A percentile compares a stretch with the other conserved stretches of the same genome.
These are phyloP conservation scores for Leptosphaerulina australis DNA, from an alignment of 2,329 filamentous ascomycete species.

Conservation along the genomic window DNA sequence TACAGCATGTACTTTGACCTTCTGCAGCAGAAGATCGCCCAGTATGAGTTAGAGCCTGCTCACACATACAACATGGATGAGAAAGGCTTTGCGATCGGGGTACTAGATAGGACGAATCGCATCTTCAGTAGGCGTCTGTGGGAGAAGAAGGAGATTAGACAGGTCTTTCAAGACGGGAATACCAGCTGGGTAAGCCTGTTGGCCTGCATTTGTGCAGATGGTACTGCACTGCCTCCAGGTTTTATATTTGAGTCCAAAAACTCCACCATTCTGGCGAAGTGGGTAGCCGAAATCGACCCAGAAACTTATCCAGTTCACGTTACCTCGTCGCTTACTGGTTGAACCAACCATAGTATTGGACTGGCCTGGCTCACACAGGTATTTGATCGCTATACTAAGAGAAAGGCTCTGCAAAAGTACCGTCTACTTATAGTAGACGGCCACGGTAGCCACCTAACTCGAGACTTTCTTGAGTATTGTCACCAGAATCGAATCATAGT, in stretches of 20 bases:
- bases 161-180: background rate
- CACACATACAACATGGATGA: slow-evolving; percentile 13
- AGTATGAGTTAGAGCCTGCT: slow-evolving; percentile 2
- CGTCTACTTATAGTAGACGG: slow-evolving; percentile 48
- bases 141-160: background rate
- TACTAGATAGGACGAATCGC: slow-evolving; percentile 2
- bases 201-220: background rate
- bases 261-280: no score
- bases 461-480: slow-evolving; percentile 42
- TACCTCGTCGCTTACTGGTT: no score
- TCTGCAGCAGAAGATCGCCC: background rate
- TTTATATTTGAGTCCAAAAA: slow-evolving; percentile 6
- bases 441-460: slow-evolving; percentile 41
- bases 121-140: slow-evolving; percentile 5
- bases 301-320: no score
- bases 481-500: background rate
- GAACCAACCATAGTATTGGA: slow-evolving; percentile 15
- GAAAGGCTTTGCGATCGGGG: background rate
- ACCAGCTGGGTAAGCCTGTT: background rate
- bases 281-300: no score
- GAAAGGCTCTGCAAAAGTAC: slow-evolving; percentile 33
- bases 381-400: slow-evolving; percentile 22
- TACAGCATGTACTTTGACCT: background rate
- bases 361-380: slow-evolving; percentile 4
- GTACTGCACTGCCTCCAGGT: background rate